Evolutionary conservation across 2,329 filamentous ascomycete species (phyloP).

Genomic region (Hypoxylon sp.): DNA sequence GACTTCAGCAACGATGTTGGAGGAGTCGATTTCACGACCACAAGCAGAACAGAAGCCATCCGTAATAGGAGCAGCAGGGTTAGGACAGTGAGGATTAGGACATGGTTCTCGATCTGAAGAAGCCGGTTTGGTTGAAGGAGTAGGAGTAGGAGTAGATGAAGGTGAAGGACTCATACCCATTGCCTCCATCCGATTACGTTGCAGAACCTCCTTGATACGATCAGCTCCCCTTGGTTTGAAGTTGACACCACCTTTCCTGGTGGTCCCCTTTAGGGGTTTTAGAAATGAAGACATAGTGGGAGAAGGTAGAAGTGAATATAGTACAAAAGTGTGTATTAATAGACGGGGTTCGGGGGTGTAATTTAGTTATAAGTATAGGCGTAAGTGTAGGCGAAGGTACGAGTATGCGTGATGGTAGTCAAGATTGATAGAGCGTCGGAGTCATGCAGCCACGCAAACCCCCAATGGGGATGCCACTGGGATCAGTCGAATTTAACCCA

Average conservation of each 20-base stretch:
- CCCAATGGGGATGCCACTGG: conserved; percentile 25
- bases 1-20: conserved; percentile 92
- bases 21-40: conserved; percentile 86
- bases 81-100: conserved; percentile 73
- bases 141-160: conserved; percentile 39
- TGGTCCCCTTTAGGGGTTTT: conserved; percentile 58
- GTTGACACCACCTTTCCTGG: conserved; percentile 55
- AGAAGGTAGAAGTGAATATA: conserved; percentile 6
- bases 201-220: conserved; percentile 64
- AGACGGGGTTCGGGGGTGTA: not conserved
- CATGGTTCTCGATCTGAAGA: conserved; percentile 58
- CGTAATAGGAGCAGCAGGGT: conserved; percentile 68
- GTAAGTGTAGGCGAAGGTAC: not conserved
- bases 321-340: conserved; percentile 24
- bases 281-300: conserved; percentile 64
- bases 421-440: conserved; percentile 8
- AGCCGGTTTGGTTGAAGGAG: conserved; percentile 27
- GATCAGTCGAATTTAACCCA: conserved; percentile 4
- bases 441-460: conserved; percentile 25
- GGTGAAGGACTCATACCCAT: conserved; percentile 47
- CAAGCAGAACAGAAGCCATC: conserved; percentile 85
- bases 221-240: conserved; percentile 64
- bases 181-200: conserved; percentile 50
- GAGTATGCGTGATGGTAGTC: not conserved
- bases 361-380: conserved; percentile 10